Evolutionary conservation across 257 asterid genomes (phyloP).

Genomic region (Ajuga chamaepitys): DNA sequence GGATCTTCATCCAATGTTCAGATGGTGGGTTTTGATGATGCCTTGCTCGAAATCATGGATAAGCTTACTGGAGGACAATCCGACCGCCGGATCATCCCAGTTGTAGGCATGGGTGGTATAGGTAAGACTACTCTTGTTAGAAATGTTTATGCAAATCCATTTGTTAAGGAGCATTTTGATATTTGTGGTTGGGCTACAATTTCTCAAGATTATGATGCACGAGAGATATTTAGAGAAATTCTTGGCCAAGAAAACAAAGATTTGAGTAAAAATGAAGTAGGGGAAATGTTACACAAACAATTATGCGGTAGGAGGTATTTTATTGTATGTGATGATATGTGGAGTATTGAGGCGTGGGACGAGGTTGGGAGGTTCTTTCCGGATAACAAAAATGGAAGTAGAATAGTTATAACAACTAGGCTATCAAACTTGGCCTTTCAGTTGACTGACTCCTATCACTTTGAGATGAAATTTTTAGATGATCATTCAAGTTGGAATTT

Average conservation of each 20-base stretch:
- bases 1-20: neutral
- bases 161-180: neutral
- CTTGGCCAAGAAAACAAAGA: neutral
- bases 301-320: no score
- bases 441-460: neutral
- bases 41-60: neutral
- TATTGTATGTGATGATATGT: no score
- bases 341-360: no score
- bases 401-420: neutral
- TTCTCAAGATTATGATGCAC: neutral
- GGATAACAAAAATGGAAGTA: no score
- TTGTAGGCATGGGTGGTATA: constrained; percentile 4
- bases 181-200: neutral
- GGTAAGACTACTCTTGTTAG: constrained; percentile 12
- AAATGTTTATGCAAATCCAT: neutral
- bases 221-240: neutral
- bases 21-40: constrained; percentile 1
- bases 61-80: neutral
- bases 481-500: neutral
- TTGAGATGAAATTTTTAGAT: neutral
- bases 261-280: no score
- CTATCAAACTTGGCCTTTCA: neutral
- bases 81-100: neutral
- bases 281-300: no score
- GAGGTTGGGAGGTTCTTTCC: no score